Percentiles rank a stretch among this genome's conserved stretches.
These are phyloP conservation scores for Heracleum sosnowskyi DNA, from an alignment of 129 eudicot species.

Conservation along the genomic window DNA sequence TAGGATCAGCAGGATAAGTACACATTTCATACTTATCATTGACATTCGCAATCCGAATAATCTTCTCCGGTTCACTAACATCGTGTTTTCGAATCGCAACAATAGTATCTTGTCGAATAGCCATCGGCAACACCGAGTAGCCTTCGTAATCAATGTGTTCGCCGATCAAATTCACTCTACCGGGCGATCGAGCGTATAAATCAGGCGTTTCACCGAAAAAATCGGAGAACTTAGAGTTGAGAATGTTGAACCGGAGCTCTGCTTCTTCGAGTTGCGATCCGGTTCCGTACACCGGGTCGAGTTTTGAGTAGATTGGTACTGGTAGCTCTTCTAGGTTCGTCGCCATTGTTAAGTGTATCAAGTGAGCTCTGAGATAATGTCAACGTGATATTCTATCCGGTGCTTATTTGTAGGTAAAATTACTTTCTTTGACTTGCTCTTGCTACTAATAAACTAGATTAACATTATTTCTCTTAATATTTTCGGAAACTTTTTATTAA, in stretches of 20 bases:
- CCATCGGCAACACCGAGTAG: constrained; percentile 97
- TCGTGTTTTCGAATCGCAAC: constrained; percentile 72
- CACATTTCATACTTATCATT: constrained; percentile 77
- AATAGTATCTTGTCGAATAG: constrained; percentile 87
- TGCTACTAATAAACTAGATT: too few species aligned
- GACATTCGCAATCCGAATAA: constrained; percentile 73
- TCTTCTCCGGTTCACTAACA: constrained; percentile 43
- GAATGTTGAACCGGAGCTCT: constrained; percentile 46
- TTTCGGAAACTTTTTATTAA: too few species aligned
- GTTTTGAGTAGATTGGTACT: constrained; percentile 51
- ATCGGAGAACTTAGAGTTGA: constrained; percentile 52
- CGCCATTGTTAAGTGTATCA: constrained; percentile 32
- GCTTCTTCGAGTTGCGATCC: constrained; percentile 94
- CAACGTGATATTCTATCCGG: too few species aligned
- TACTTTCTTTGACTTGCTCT: too few species aligned
- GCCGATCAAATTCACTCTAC: constrained; percentile 98
- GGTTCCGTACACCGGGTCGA: constrained; percentile 66
- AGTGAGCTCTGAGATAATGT: neutral
- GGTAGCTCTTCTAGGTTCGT: constrained; percentile 66
- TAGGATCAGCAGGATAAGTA: constrained; percentile 81
- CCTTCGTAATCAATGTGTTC: constrained; percentile 99
- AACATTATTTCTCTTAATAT: too few species aligned
- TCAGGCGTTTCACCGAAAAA: constrained; percentile 53
- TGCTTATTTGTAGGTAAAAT: too few species aligned
- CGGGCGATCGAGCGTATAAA: constrained; percentile 86